Base-by-base conservation (phyloP, 2,329 filamentous ascomycete species). In the Sarocladium oryzae region DNA sequence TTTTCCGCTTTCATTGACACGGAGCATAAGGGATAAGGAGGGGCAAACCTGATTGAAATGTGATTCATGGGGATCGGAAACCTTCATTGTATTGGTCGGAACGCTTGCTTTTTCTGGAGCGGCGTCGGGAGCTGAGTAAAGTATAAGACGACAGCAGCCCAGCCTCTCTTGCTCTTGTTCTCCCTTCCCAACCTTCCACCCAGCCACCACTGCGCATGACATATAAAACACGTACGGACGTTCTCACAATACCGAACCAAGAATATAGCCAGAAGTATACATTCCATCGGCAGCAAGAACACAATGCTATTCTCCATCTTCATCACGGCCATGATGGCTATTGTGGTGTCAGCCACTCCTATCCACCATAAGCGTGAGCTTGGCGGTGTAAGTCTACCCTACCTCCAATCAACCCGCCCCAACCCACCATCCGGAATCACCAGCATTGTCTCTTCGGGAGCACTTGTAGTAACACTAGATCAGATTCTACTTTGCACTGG, bases 401-500 rank as follows among this genome's bases (percentile, higher is more conserved):
- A n/a, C n/a, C 33, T 46, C 16, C 18, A n/a, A 4, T 24, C 16
- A 6, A 32, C 33, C 37, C 36, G 30, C 18, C 15, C 36, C 36
- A 23, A 10, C n/a, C n/a, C n/a, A n/a, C n/a, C n/a, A n/a, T n/a
- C n/a, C n/a, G n/a, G n/a, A n/a, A n/a, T 30, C 28, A 30, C 13
- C 13, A 30, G 7, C 13, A 7, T 30, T 30, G 28, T 30, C 13
- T 30, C 13, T 30, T 30, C 28, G 28, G 13, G 7, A 30, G 28
- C 28, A 30, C n/a, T n/a, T n/a, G n/a, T n/a, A 40, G 21, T 43
- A 8, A 28, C 15, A 8, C 45, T 5, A 23, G 6, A 16, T 26
- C 52, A 78, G 75, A 54, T 79, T 55, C 68, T 76, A 53, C 63
- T 78, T 50, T 79, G 77, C 66, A 74, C 68, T 24, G 76, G 75